Base-by-base conservation (phyloP, 257 asterid genomes). In the Ophiorrhiza pumila region DNA sequence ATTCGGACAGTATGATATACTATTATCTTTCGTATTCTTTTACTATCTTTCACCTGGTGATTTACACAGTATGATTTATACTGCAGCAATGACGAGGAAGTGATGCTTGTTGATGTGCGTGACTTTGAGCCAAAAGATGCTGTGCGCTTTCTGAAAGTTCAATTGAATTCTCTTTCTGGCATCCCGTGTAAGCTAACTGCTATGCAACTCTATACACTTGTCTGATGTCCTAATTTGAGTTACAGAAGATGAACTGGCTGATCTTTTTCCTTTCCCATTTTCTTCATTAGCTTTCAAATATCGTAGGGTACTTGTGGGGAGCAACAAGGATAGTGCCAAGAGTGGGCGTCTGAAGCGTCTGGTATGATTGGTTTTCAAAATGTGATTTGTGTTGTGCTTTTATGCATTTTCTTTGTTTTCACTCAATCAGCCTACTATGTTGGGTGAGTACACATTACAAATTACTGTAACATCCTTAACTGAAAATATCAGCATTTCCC, bases 61-160 rank as follows among this genome's bases (percentile, higher is more conserved):
- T 71, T 66, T 52, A 22, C 9, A 41, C 35, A 15, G 34, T 25
- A 4, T 75, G 59, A 3, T 68, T 61, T 75, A 18, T 61, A 62
- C 66, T 76, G 85, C 92, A 93, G 98, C 69, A 74, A 80, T 18
- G 84, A 61, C 25, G 82, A 78, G 70, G 97, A 91, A 79, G 87
- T 78, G 27, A 29, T 76, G 57, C 56, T 81, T 6, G 4, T 89
- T 7, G 83, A 91, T 73, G 12, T 88, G 78, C 84, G 77, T 61
- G 68, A 76, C 52, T 68, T 86, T 49, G 96, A 80, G 52, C 97
- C 97, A 20, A 87, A 73, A 86, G 86, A 84, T 1, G 96, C 96
- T 60, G 69, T 88, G 80, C 73, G 67, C 72, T 68, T 72, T 37
- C 76, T 91, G 82, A 84, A 69, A 81, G 57, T 81, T 80, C 88